These are phyloP conservation scores for Dendrothele bispora DNA, from an alignment of 768 basidiomycete genomes.

Conservation along the genomic window DNA sequence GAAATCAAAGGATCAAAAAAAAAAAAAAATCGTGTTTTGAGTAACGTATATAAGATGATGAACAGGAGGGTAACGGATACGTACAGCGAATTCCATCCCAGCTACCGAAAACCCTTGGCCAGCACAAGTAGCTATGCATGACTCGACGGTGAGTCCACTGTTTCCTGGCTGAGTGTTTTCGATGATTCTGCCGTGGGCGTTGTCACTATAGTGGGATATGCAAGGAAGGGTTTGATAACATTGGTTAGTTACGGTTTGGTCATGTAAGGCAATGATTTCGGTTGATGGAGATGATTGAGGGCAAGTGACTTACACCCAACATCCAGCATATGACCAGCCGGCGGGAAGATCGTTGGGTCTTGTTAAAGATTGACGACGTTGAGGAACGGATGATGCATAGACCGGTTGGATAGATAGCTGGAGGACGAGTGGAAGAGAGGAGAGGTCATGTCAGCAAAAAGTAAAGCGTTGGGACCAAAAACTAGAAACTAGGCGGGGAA, in stretches of 20 bases:
- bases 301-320: conserved; percentile 70
- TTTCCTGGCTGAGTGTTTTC: conserved; percentile 36
- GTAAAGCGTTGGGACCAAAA: too few species aligned
- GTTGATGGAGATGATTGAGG: too few species aligned
- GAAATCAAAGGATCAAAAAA: too few species aligned
- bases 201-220: conserved; percentile 43
- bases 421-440: too few species aligned
- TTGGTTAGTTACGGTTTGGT: not conserved
- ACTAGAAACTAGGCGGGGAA: too few species aligned
- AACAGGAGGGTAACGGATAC: too few species aligned
- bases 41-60: conserved; percentile 3
- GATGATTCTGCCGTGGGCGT: conserved; percentile 62
- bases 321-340: conserved; percentile 60
- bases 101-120: conserved; percentile 61
- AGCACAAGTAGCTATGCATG: conserved; percentile 61
- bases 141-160: conserved; percentile 51
- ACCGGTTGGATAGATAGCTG: too few species aligned
- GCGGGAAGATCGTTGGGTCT: conserved; percentile 57
- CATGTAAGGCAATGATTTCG: not conserved
- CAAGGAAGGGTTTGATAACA: not conserved
- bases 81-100: conserved; percentile 66
- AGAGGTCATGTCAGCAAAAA: too few species aligned
- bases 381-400: too few species aligned
- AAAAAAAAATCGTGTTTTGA: conserved; percentile 7
- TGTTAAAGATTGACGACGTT: too few species aligned